Evolutionary conservation across 106 monocot genomes (phyloP).

Genomic region (Amphibolis antarctica): DNA sequence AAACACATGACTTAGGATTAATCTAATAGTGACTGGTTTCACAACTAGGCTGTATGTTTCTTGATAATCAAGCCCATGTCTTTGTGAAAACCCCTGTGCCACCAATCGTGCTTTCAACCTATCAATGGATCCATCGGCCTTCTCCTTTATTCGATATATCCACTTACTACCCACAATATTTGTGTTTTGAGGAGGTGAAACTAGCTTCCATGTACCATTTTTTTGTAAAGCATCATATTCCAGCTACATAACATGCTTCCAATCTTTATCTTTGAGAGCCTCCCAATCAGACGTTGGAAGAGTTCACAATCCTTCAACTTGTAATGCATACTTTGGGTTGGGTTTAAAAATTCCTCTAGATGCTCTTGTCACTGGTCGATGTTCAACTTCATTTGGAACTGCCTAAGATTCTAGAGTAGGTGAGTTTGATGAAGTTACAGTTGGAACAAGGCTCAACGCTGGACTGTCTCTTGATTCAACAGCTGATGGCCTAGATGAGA

Average conservation of each 20-base stretch:
- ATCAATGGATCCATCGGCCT: background rate
- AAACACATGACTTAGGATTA: background rate
- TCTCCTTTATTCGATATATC: background rate
- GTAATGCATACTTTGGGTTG: too few species aligned
- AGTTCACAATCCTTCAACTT: too few species aligned
- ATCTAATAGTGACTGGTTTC: background rate
- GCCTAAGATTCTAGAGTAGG: too few species aligned
- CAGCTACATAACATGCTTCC: background rate
- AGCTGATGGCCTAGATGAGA: too few species aligned
- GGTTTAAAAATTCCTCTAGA: too few species aligned
- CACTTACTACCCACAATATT: background rate
- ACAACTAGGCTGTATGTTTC: background rate
- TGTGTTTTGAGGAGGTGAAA: background rate
- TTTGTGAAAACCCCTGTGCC: background rate
- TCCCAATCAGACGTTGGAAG: background rate
- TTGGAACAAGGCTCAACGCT: too few species aligned
- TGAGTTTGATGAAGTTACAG: too few species aligned
- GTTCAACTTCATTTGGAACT: too few species aligned
- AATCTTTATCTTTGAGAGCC: background rate
- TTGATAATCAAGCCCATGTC: background rate
- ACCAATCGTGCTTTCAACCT: background rate
- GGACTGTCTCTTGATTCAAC: too few species aligned
- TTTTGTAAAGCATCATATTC: background rate
- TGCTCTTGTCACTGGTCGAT: too few species aligned
- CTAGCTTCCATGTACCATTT: background rate